phyloP scores from a whole-genome alignment of 2,329 filamentous ascomycete species.

The Ceratocystis alfenasii region DNA sequence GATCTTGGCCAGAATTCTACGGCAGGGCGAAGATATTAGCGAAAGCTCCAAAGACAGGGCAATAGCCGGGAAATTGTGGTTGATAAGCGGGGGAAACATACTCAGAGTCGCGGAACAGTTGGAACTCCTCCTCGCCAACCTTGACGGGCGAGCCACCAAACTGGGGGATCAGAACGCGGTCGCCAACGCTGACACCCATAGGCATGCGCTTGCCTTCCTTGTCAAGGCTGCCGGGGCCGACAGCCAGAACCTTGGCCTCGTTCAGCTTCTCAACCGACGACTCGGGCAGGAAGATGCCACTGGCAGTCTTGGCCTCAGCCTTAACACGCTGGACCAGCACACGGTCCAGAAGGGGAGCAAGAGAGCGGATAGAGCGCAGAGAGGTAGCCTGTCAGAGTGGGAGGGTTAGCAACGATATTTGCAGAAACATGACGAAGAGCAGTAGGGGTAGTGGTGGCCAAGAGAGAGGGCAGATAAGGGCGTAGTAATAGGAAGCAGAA shows the following conservation, averaged over 20 bases:
- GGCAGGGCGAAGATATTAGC: background rate
- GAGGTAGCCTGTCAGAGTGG: conserved; percentile 45
- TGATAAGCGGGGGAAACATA: conserved; percentile 43
- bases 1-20: conserved; percentile 94
- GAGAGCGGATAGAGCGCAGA: conserved; percentile 88
- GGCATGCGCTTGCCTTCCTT: conserved; percentile 79
- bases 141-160: conserved; percentile 92
- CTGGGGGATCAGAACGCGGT: conserved; percentile 93
- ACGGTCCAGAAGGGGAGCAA: conserved; percentile 92
- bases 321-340: conserved; percentile 97
- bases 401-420: conserved; percentile 2
- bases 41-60: background rate
- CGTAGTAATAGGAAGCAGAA: too few species aligned
- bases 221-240: conserved; percentile 79
- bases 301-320: conserved; percentile 89
- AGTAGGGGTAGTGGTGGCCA: background rate
- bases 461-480: background rate
- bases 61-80: background rate
- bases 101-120: conserved; percentile 95
- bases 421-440: background rate
- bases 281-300: conserved; percentile 96
- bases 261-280: conserved; percentile 96
- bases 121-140: conserved; percentile 93
- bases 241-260: conserved; percentile 90
- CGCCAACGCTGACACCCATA: conserved; percentile 70